Conservation (phyloP, 169 alveolate genomes). For the Miamiensis avidus region DNA sequence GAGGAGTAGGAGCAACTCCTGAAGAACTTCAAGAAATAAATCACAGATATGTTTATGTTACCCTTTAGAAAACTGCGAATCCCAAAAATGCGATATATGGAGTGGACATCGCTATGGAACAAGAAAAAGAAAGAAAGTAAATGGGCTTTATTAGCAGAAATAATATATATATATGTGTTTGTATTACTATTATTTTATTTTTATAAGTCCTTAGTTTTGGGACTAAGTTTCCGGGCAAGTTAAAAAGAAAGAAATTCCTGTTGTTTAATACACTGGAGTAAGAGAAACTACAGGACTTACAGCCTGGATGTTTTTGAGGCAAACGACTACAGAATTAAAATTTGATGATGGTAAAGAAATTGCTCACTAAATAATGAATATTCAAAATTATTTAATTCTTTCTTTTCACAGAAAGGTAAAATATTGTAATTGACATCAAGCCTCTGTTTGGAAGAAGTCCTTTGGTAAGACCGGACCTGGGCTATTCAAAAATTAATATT, state of each 20-base stretch:
- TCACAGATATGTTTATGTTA: conserved; percentile 77
- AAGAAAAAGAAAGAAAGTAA: conserved; percentile 63
- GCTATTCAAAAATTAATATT: conserved; percentile 53
- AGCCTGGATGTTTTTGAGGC: conserved; percentile 59
- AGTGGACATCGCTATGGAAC: conserved; percentile 75
- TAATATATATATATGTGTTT: background rate
- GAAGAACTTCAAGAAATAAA: conserved; percentile 79
- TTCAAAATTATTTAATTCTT: too few species aligned
- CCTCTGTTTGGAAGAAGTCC: conserved; percentile 67
- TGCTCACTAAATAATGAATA: conserved; percentile 41
- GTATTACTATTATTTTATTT: too few species aligned
- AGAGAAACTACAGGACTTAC: conserved; percentile 53
- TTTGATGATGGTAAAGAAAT: background rate
- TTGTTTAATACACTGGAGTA: conserved; percentile 67
- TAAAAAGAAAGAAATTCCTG: conserved; percentile 68
- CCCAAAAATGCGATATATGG: conserved; percentile 81
- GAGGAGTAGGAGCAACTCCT: conserved; percentile 68
- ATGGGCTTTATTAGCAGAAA: conserved; percentile 6
- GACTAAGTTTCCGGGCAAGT: conserved; percentile 23
- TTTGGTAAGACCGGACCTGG: conserved; percentile 60
- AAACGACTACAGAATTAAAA: conserved; percentile 51
- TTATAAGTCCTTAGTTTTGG: background rate
- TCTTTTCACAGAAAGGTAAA: conserved; percentile 52
- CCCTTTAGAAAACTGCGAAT: conserved; percentile 66
- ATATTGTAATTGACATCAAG: conserved; percentile 56